These are phyloP conservation scores for Sugiyamaella xylanicola DNA, from an alignment of 1,139 yeast species.

Conservation along the genomic window DNA sequence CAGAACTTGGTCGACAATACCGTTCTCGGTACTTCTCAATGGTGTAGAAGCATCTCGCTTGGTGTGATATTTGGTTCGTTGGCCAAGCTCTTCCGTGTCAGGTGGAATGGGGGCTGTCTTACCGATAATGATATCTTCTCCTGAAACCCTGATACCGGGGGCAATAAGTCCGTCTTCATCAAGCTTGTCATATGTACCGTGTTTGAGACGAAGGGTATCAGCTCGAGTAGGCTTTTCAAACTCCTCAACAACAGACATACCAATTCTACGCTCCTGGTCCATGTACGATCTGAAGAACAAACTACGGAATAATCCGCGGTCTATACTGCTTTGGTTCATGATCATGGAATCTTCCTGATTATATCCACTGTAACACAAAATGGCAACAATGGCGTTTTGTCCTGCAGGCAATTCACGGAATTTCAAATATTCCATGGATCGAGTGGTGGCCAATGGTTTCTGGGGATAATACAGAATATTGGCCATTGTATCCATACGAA, in stretches of 20 bases:
- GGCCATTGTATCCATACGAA: slow-evolving; percentile 99
- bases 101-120: slow-evolving; percentile 98
- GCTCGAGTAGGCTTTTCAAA: slow-evolving; percentile 95
- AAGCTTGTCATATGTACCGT: slow-evolving; percentile 95
- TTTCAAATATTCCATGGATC: slow-evolving; percentile 96
- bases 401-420: slow-evolving; percentile 99
- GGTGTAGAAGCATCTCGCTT: slow-evolving; percentile 99
- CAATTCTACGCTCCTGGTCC: slow-evolving; percentile 98
- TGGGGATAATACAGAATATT: slow-evolving; percentile 96
- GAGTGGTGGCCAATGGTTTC: slow-evolving; percentile 98
- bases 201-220: slow-evolving; percentile 91
- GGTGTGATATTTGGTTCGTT: slow-evolving; percentile 96
- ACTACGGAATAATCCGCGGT: slow-evolving; percentile 93
- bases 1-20: slow-evolving; percentile 97
- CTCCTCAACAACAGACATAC: slow-evolving; percentile 96
- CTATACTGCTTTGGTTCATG: slow-evolving; percentile 98
- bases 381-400: slow-evolving; percentile 97
- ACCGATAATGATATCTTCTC: slow-evolving; percentile 98
- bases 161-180: slow-evolving; percentile 98
- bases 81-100: slow-evolving; percentile 96
- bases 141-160: slow-evolving; percentile 98
- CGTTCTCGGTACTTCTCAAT: slow-evolving; percentile 92
- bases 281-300: slow-evolving; percentile 94
- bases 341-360: slow-evolving; percentile 99
- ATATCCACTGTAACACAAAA: slow-evolving; percentile 96